phyloP scores from a whole-genome alignment of 331 rosid genomes.

The Pyrus hybrid region DNA sequence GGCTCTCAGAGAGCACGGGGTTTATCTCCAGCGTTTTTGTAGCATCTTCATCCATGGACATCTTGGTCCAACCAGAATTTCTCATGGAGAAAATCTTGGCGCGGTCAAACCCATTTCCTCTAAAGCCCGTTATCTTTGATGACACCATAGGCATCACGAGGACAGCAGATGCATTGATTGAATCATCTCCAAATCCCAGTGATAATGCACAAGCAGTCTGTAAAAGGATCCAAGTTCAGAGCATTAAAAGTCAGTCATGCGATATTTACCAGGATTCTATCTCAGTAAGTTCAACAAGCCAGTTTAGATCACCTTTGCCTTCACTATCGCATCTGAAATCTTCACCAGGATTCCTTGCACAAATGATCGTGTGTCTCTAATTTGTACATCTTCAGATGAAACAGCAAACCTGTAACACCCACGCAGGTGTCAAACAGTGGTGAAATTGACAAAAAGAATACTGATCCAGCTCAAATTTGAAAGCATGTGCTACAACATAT shows the following conservation, averaged over 20 bases:
- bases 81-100: conserved; percentile 32
- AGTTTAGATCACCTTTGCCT: conserved; percentile 64
- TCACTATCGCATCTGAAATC: conserved; percentile 39
- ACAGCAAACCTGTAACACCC: conserved; percentile 35
- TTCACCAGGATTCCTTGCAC: conserved; percentile 52
- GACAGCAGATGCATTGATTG: conserved; percentile 78
- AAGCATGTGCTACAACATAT: neutral
- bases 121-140: conserved; percentile 85
- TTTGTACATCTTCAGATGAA: conserved; percentile 50
- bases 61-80: conserved; percentile 59
- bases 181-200: conserved; percentile 86
- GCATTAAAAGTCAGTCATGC: neutral
- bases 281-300: neutral
- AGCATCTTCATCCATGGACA: conserved; percentile 51
- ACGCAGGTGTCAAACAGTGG: conserved; percentile 5
- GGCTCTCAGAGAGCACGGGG: conserved; percentile 19
- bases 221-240: conserved; percentile 16
- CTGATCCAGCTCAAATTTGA: neutral
- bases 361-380: conserved; percentile 46
- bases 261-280: neutral
- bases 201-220: conserved; percentile 67
- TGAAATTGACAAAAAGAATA: neutral
- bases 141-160: conserved; percentile 99
- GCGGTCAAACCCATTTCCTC: conserved; percentile 69
- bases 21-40: conserved; percentile 1